Evolutionary conservation across 2,329 filamentous ascomycete species (phyloP), one percentile per base, ranked within the genome.

Genomic region (Fusarium agapanthi): DNA sequence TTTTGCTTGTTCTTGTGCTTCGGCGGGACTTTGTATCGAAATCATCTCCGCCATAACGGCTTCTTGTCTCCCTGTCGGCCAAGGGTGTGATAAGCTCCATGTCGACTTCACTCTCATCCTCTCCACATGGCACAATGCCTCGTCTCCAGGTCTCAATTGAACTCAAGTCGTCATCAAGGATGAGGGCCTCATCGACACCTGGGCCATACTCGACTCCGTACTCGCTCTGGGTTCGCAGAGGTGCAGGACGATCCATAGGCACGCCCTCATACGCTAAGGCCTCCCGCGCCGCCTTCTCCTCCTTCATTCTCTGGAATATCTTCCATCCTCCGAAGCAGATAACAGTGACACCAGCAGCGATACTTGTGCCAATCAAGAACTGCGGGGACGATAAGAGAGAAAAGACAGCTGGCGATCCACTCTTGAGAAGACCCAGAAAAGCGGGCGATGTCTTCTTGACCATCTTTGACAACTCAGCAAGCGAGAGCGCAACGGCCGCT

Each of bases 251-350:
- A 15, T 77, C 62, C 69, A 74, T 73, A 7, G 74, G 62, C 3
- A 65, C 66, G 5, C 61, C 65, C 34, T 80, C 76, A 26, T 77
- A 80, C 2, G 77, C 73, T 35, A 79, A 68, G 13, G 80, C 80
- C 50, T 79, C 77, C 5, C 77, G 67, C 3, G 79, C 76, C 4
- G 75, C 73, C 60, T 81, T 80, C 26, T 79, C 79, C 60, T 87
- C 86, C 66, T 83, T 82, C 74, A 98, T 93, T 76, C 91, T 92
- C 86, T 98, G 97, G 83, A 99, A 91, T 80, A 99, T 98, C 84
- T 97, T 98, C 88, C 94, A 98, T 10, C 96, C 95, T 60, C 96
- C 96, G 67, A 99, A 94, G 80, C 96, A 95, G 77, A 99, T 94
- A 14, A 98, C 91, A 0, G 96, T 98, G n/a, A 97, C 91, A 20